These are phyloP conservation scores for Mercurialis annua DNA, from an alignment of 345 rosid genomes.

Conservation along the genomic window DNA sequence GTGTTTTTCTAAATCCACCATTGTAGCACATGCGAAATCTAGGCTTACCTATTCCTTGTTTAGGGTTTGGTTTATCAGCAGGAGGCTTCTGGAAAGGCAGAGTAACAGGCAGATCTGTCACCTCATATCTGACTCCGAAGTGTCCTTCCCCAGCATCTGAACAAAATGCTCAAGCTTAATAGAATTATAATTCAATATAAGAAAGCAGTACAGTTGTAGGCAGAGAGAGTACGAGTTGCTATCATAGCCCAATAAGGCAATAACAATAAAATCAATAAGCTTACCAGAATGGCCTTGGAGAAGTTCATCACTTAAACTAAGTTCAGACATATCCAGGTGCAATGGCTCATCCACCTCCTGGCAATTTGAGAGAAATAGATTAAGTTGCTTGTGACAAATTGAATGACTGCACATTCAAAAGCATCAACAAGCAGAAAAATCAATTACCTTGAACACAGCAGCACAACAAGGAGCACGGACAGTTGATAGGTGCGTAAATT, in stretches of 20 bases:
- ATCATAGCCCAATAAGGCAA: background rate
- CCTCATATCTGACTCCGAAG: constrained; percentile 73
- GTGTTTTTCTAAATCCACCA: background rate
- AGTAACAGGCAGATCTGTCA: constrained; percentile 66
- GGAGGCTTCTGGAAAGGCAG: constrained; percentile 78
- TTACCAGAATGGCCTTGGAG: constrained; percentile 68
- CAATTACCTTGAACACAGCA: constrained; percentile 73
- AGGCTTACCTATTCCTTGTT: constrained; percentile 89
- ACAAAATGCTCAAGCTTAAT: background rate
- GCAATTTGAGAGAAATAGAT: constrained; percentile 7
- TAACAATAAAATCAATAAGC: constrained; percentile 6
- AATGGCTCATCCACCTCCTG: constrained; percentile 93
- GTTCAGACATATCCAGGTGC: constrained; percentile 79
- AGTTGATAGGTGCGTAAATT: constrained; percentile 77
- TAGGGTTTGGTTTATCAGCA: constrained; percentile 88
- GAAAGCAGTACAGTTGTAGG: background rate
- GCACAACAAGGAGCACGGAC: constrained; percentile 87
- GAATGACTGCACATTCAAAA: constrained; percentile 4
- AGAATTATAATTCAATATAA: background rate
- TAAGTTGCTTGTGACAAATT: constrained; percentile 9
- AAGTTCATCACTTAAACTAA: constrained; percentile 64
- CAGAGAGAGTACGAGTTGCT: background rate
- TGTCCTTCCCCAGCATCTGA: constrained; percentile 69
- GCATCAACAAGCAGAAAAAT: constrained; percentile 7
- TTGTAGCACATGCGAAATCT: background rate